Base-by-base conservation (phyloP, 1,284 basidiomycete species). In the Neonothopanus nambi region DNA sequence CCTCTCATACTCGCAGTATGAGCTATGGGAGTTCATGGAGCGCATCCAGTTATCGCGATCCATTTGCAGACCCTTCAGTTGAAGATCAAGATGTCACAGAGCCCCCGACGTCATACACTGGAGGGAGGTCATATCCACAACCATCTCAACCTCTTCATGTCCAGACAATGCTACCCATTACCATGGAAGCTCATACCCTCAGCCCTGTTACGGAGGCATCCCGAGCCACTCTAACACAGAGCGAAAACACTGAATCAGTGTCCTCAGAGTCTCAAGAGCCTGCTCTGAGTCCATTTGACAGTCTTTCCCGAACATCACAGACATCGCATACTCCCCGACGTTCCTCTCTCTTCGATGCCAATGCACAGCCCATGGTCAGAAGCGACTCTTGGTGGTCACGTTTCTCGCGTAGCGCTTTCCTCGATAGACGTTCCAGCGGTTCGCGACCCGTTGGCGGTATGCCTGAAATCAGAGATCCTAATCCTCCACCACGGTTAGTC, bases 381-480 rank as follows among this genome's bases (percentile, higher is more conserved):
- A 78, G 70, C 57, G 70, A 77, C 57, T 73, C 72, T 3, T 81
- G 79, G 78, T 80, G 78, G 78, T 62, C 68, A 8, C 69, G 73
- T 9, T 77, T 80, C 57, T 63, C 74, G 11, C 68, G 65, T 17
- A 72, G 68, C 23, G 70, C 68, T 49, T 68, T 78, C 51, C 65
- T 84, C 7, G 82, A 85, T 58, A 77, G 85, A 58, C 74, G 79
- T 40, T 71, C 79, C 56, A 82, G 80, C 58, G 75, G 51, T 17
- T 57, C 55, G 15, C 47, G 50, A 39, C 45, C 38, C 2, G 24
- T 73, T 4, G 73, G 61, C 51, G 59, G 59, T 5, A 66, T 66
- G 33, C 55, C 79, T 13, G 82, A 87, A 24, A 80, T 90, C 64
- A 79, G 86, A 37, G 89, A 91, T 65, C 88, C 87, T 1, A 84